Percentiles rank a stretch among this genome's conserved stretches.
These are phyloP conservation scores for Salvia hispanica DNA, from an alignment of 257 asterid genomes.

Conservation along the genomic window DNA sequence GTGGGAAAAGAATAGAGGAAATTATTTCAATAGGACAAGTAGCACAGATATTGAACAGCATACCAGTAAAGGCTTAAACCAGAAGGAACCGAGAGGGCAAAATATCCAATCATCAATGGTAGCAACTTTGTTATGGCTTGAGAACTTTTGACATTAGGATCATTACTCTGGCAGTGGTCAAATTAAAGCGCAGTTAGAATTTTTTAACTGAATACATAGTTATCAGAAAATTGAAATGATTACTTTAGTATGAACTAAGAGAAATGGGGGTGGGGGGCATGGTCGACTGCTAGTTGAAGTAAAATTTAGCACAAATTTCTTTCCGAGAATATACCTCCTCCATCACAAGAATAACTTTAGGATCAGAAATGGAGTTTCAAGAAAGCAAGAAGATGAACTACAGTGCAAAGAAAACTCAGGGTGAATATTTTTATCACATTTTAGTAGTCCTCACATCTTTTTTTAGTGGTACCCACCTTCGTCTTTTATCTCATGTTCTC, in stretches of 20 bases:
- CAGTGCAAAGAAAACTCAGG: background rate
- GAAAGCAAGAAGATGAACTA: slow-evolving; percentile 8
- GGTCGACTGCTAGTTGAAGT: background rate
- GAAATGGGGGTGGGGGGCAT: background rate
- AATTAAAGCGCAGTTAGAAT: background rate
- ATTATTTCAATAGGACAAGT: background rate
- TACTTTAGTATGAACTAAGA: background rate
- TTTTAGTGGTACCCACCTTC: no score
- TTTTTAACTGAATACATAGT: background rate
- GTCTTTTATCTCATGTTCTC: no score
- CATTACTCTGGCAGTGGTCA: slow-evolving; percentile 66
- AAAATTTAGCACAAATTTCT: slow-evolving; percentile 4
- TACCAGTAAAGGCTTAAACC: slow-evolving; percentile 98
- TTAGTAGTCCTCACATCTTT: no score
- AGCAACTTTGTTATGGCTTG: slow-evolving; percentile 86
- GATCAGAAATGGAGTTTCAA: slow-evolving; percentile 13
- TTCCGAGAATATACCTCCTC: background rate
- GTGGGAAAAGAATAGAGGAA: slow-evolving; percentile 8
- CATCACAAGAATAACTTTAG: slow-evolving; percentile 16
- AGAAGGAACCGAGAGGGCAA: slow-evolving; percentile 93
- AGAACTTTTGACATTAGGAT: slow-evolving; percentile 81
- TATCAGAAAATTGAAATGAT: background rate
- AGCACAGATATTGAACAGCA: slow-evolving; percentile 29
- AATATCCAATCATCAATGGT: slow-evolving; percentile 94
- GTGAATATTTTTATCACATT: no score